Evolutionary conservation across 495 filamentous ascomycete genomes (phyloP).

Genomic region (Penicillium riverlandense): DNA sequence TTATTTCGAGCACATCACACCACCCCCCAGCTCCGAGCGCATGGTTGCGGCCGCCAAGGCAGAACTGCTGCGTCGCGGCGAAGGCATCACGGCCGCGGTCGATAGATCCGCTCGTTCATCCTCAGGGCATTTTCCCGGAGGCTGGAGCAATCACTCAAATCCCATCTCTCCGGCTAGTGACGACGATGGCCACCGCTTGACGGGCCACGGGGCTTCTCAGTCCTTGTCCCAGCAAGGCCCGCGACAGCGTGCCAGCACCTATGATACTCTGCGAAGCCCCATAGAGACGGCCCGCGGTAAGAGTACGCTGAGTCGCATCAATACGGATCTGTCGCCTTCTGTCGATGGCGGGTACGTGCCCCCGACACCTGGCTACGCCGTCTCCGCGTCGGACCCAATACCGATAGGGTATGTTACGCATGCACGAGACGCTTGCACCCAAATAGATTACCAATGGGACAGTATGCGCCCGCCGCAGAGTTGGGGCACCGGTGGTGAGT

Average conservation of each 20-base stretch:
- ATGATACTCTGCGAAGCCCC: slow-evolving; percentile 15
- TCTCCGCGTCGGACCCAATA: slow-evolving; percentile 72
- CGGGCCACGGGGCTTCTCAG: background rate
- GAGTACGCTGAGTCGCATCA: slow-evolving; percentile 17
- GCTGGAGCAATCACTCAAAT: slow-evolving; percentile 42
- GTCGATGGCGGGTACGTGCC: slow-evolving; percentile 51
- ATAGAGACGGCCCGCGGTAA: slow-evolving; percentile 7
- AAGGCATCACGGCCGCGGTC: slow-evolving; percentile 24
- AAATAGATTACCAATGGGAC: slow-evolving; percentile 91
- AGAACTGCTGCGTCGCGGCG: slow-evolving; percentile 66
- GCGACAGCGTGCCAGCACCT: slow-evolving; percentile 27
- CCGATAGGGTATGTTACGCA: slow-evolving; percentile 84
- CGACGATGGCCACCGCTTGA: slow-evolving; percentile 13
- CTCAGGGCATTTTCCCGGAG: slow-evolving; percentile 52
- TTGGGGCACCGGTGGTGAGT: slow-evolving; percentile 82
- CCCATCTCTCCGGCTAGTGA: slow-evolving; percentile 13
- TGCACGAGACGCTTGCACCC: slow-evolving; percentile 80
- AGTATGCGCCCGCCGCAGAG: slow-evolving; percentile 63
- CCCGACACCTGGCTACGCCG: slow-evolving; percentile 75
- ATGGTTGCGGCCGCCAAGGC: slow-evolving; percentile 85
- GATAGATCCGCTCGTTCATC: slow-evolving; percentile 18
- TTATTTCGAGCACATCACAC: slow-evolving; percentile 88
- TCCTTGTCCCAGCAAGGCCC: slow-evolving; percentile 4
- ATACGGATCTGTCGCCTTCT: slow-evolving; percentile 24
- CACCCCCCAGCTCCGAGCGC: slow-evolving; percentile 74